Percentiles rank a stretch among this genome's conserved stretches.
Evolutionary conservation across 805 yeast species (phyloP).

Genomic region (Yarrowia porcina): DNA sequence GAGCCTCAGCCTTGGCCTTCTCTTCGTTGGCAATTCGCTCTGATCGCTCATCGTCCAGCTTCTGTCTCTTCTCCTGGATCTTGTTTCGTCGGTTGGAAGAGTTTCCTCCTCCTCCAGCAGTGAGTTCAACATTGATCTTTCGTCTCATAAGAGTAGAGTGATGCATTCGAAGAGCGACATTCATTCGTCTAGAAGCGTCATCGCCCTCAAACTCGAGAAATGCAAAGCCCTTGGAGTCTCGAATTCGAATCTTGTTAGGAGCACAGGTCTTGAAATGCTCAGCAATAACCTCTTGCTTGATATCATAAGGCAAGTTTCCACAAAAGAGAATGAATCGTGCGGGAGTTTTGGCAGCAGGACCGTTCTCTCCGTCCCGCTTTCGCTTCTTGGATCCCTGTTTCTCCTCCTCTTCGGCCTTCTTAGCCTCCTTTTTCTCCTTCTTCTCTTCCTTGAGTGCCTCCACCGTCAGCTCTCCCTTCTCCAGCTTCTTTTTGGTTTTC

Average conservation of each 20-base stretch:
- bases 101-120: slow-evolving; percentile 98
- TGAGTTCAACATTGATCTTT: slow-evolving; percentile 89
- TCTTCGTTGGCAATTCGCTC: slow-evolving; percentile 52
- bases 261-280: slow-evolving; percentile 65
- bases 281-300: slow-evolving; percentile 57
- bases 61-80: slow-evolving; percentile 73
- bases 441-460: slow-evolving; percentile 34
- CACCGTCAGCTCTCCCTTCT: slow-evolving; percentile 40
- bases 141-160: slow-evolving; percentile 66
- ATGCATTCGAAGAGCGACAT: slow-evolving; percentile 78
- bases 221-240: slow-evolving; percentile 78
- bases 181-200: slow-evolving; percentile 76
- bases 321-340: slow-evolving; percentile 82
- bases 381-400: slow-evolving; percentile 39
- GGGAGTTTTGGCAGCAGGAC: slow-evolving; percentile 56
- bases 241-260: slow-evolving; percentile 73
- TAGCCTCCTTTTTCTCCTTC: slow-evolving; percentile 38
- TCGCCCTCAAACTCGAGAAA: slow-evolving; percentile 74
- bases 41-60: slow-evolving; percentile 65
- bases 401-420: slow-evolving; percentile 32
- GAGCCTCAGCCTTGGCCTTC: slow-evolving; percentile 31
- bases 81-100: slow-evolving; percentile 57
- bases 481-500: slow-evolving; percentile 39
- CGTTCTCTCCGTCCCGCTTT: slow-evolving; percentile 46
- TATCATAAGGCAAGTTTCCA: slow-evolving; percentile 81